Percentiles rank a stretch among this genome's conserved stretches.
Conservation (phyloP, 164 flowering plant species). For the Litsea cubeba region DNA sequence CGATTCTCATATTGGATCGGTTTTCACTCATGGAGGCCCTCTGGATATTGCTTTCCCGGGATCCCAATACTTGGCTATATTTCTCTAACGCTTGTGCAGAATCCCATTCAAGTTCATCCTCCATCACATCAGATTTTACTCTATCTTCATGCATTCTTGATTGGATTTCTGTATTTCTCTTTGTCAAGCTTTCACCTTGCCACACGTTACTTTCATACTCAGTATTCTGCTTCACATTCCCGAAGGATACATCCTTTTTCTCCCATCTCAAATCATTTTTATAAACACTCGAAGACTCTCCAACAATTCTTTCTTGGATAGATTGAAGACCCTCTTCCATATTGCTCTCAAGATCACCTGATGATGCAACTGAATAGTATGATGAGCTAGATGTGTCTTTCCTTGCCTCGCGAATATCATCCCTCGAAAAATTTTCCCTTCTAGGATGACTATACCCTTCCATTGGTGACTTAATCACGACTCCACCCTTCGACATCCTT, state of each 20-base stretch:
- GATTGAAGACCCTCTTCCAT: slow-evolving; percentile 21
- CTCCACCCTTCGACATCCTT: slow-evolving; percentile 24
- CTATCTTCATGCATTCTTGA: not conserved
- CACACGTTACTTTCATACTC: slow-evolving; percentile 19
- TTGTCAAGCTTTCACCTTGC: slow-evolving; percentile 10
- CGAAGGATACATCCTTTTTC: slow-evolving; percentile 15
- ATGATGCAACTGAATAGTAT: slow-evolving; percentile 50
- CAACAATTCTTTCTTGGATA: slow-evolving; percentile 21
- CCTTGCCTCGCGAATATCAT: slow-evolving; percentile 18
- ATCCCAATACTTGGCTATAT: slow-evolving; percentile 15
- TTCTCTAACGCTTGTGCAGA: slow-evolving; percentile 39
- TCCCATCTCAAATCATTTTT: slow-evolving; percentile 12
- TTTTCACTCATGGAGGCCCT: slow-evolving; percentile 25
- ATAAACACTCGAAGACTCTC: slow-evolving; percentile 27
- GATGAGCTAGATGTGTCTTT: slow-evolving; percentile 60
- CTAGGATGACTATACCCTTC: not conserved
- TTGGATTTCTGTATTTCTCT: slow-evolving; percentile 11
- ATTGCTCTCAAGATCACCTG: slow-evolving; percentile 41
- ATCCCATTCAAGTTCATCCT: slow-evolving; percentile 29
- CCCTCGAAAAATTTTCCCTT: slow-evolving; percentile 3
- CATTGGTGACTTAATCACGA: not conserved
- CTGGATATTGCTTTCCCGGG: slow-evolving; percentile 12
- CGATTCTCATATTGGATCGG: not conserved
- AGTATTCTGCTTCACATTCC: slow-evolving; percentile 14
- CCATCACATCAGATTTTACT: not conserved